Evolutionary conservation across 2,329 filamentous ascomycete genomes (phyloP).

Genomic region (Ceratocystis colombiana): DNA sequence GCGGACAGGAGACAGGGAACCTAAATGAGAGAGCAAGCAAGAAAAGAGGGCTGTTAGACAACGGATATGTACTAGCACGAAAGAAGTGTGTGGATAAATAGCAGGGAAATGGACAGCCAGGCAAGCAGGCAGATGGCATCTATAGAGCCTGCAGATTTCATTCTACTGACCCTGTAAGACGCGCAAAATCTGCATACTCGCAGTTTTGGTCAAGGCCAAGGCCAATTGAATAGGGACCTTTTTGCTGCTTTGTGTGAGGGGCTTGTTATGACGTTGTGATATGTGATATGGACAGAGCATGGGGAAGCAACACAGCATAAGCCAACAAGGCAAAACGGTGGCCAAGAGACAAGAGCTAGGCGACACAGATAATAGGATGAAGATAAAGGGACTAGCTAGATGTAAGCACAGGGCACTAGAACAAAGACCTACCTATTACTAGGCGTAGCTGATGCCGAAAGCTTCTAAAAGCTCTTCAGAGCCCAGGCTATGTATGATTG

Average conservation of each 20-base stretch:
- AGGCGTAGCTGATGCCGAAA: no score
- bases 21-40: background rate
- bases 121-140: background rate
- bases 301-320: background rate
- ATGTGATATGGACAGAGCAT: background rate
- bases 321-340: background rate
- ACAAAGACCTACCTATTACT: background rate
- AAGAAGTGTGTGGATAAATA: background rate
- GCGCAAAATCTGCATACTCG: background rate
- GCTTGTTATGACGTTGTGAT: background rate
- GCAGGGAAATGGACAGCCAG: background rate
- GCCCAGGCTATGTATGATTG: background rate
- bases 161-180: background rate
- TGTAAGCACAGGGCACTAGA: background rate
- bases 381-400: background rate
- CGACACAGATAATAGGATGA: background rate
- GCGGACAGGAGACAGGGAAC: background rate
- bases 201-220: no score
- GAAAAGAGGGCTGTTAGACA: conserved; percentile 5
- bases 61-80: background rate
- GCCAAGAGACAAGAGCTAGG: background rate
- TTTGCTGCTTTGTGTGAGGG: background rate
- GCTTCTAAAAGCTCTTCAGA: background rate
- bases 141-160: conserved; percentile 11
- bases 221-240: background rate